Percentiles rank a stretch among this genome's conserved stretches.
Evolutionary conservation across 495 filamentous ascomycete genomes (phyloP).

Genomic region (Penicillium malachiteum): DNA sequence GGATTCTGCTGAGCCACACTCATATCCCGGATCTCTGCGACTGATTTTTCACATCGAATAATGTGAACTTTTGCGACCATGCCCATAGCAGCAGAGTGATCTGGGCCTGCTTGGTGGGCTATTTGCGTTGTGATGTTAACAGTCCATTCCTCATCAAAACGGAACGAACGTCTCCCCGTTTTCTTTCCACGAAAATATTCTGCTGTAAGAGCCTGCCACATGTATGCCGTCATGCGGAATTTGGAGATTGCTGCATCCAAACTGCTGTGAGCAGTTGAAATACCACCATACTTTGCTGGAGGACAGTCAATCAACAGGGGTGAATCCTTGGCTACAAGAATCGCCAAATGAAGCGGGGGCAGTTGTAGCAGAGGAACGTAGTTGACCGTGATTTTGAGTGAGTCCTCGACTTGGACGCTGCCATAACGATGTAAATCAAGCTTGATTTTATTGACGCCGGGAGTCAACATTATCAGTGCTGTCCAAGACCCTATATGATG

Average conservation of each 20-base stretch:
- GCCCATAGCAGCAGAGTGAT: slow-evolving; percentile 19
- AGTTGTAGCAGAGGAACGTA: slow-evolving; percentile 32
- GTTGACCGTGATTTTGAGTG: slow-evolving; percentile 17
- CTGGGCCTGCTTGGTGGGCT: slow-evolving; percentile 11
- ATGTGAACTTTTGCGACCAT: slow-evolving; percentile 49
- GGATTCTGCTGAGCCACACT: slow-evolving; percentile 36
- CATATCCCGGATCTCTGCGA: slow-evolving; percentile 35
- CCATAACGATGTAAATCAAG: slow-evolving; percentile 9
- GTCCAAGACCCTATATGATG: slow-evolving; percentile 16
- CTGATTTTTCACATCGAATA: slow-evolving; percentile 40
- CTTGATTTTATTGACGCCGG: slow-evolving; percentile 12
- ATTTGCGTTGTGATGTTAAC: slow-evolving; percentile 29
- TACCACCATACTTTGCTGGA: slow-evolving; percentile 27
- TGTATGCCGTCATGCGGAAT: slow-evolving; percentile 51
- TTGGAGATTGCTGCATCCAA: slow-evolving; percentile 47
- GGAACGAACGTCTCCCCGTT: slow-evolving; percentile 49
- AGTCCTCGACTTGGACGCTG: background rate
- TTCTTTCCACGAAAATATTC: slow-evolving; percentile 47
- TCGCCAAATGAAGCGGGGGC: slow-evolving; percentile 51
- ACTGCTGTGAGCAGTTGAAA: slow-evolving; percentile 36
- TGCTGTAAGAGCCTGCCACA: slow-evolving; percentile 51
- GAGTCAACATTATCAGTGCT: slow-evolving; percentile 17
- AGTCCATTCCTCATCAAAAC: slow-evolving; percentile 50
- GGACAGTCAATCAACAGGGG: slow-evolving; percentile 41
- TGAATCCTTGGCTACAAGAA: slow-evolving; percentile 48